Percentiles rank a stretch among this genome's conserved stretches.
Conservation (phyloP, 2,329 filamentous ascomycete genomes). For the Taxawa tesnikishii region DNA sequence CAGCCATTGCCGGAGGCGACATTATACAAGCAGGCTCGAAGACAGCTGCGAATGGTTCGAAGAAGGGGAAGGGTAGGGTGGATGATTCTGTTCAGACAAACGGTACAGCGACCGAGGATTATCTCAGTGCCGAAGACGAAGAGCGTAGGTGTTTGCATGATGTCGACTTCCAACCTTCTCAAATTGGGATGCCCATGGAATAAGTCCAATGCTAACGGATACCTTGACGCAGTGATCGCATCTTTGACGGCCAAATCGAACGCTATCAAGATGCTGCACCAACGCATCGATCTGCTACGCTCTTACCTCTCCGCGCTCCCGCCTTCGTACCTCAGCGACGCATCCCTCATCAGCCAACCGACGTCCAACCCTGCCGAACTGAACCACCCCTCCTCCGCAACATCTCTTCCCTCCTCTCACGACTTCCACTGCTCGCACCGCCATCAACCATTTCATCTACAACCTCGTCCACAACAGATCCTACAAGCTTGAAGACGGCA, state of each 20-base stretch:
- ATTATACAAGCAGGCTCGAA: slow-evolving; percentile 2
- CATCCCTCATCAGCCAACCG: slow-evolving; percentile 20
- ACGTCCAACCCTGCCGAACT: slow-evolving; percentile 24
- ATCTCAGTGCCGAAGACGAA: slow-evolving; percentile 49
- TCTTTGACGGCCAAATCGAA: slow-evolving; percentile 78
- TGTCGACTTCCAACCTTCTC: no score
- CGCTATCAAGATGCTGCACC: slow-evolving; percentile 82
- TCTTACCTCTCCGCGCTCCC: slow-evolving; percentile 65
- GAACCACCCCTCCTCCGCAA: slow-evolving; percentile 70
- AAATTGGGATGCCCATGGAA: no score
- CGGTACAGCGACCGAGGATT: slow-evolving; percentile 16
- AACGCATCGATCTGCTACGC: slow-evolving; percentile 41
- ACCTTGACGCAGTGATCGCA: slow-evolving; percentile 38
- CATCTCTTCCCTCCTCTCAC: slow-evolving; percentile 73
- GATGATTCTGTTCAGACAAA: slow-evolving; percentile 21
- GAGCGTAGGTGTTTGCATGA: slow-evolving; percentile 37
- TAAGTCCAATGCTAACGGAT: no score
- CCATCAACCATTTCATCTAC: slow-evolving; percentile 45
- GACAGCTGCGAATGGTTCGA: slow-evolving; percentile 7
- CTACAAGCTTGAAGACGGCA: slow-evolving; percentile 12
- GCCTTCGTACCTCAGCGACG: slow-evolving; percentile 46
- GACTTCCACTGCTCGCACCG: slow-evolving; percentile 73
- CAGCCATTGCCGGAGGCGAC: slow-evolving; percentile 34
- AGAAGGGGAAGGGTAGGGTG: slow-evolving; percentile 25
- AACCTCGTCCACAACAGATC: slow-evolving; percentile 49